Evolutionary conservation across 805 yeast species (phyloP).

Genomic region (Metschnikowia anglica): DNA sequence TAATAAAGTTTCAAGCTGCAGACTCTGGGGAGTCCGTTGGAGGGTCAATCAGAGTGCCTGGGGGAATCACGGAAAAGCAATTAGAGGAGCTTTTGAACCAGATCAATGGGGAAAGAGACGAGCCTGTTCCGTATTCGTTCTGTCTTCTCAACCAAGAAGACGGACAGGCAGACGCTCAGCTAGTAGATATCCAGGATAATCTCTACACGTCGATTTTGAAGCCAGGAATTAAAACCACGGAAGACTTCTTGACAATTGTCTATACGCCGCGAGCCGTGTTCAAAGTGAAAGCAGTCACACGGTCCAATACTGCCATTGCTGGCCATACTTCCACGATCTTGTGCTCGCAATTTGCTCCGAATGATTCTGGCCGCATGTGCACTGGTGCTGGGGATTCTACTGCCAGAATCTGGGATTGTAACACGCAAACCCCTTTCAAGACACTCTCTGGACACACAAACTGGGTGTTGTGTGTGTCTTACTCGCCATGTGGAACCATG

Average conservation of each 20-base stretch:
- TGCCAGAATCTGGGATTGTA: constrained; percentile 95
- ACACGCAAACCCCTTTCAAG: constrained; percentile 85
- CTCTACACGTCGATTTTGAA: constrained; percentile 77
- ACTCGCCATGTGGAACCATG: constrained; percentile 88
- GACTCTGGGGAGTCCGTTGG: constrained; percentile 89
- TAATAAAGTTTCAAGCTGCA: constrained; percentile 86
- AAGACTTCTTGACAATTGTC: constrained; percentile 86
- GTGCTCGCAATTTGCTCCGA: constrained; percentile 92
- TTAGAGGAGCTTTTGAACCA: constrained; percentile 85
- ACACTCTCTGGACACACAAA: constrained; percentile 82
- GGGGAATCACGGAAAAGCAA: constrained; percentile 79
- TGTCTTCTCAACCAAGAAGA: constrained; percentile 54
- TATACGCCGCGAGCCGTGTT: constrained; percentile 95
- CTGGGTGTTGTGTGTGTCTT: constrained; percentile 90
- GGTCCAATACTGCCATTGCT: constrained; percentile 87
- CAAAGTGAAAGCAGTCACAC: constrained; percentile 85
- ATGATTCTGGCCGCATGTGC: constrained; percentile 78
- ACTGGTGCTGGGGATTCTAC: constrained; percentile 97
- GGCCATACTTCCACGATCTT: constrained; percentile 95
- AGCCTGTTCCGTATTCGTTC: constrained; percentile 88
- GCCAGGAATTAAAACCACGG: constrained; percentile 86
- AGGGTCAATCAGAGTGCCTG: constrained; percentile 87
- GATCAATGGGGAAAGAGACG: constrained; percentile 66
- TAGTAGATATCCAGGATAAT: constrained; percentile 75
- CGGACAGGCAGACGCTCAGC: constrained; percentile 31